A percentile compares a stretch with the other conserved stretches of the same genome.
Conservation (phyloP, 2,329 filamentous ascomycete species). For the Lasiodiplodia gonubiensis region DNA sequence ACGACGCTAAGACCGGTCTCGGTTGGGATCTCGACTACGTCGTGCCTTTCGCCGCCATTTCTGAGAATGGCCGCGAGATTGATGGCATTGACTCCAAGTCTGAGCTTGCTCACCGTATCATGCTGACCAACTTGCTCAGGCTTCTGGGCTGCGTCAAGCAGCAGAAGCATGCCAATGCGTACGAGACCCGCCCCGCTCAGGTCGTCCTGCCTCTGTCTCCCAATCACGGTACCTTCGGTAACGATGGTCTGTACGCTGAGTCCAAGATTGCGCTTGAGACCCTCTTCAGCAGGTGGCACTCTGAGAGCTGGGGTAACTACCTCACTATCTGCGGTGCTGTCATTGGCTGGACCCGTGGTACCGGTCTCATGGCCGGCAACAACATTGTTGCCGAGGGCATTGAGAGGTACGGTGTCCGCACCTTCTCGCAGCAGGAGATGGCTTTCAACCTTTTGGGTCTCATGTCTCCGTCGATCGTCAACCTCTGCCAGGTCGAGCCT, state of each 20-base stretch:
- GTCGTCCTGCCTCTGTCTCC: conserved; percentile 95
- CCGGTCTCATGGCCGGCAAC: conserved; percentile 96
- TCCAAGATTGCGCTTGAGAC: conserved; percentile 97
- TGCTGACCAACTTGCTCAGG: conserved; percentile 95
- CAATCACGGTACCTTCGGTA: conserved; percentile 98
- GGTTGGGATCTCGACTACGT: conserved; percentile 98
- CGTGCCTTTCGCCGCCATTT: conserved; percentile 95
- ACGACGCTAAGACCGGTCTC: conserved; percentile 92
- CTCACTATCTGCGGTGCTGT: conserved; percentile 98
- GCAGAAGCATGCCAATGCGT: conserved; percentile 85
- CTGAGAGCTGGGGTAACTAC: conserved; percentile 96
- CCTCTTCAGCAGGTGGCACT: conserved; percentile 97
- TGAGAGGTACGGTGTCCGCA: conserved; percentile 94
- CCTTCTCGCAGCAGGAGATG: conserved; percentile 99
- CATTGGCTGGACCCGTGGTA: conserved; percentile 98
- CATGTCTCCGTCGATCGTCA: conserved; percentile 92
- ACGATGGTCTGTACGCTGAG: conserved; percentile 96
- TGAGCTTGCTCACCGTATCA: conserved; percentile 96
- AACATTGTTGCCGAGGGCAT: conserved; percentile 97
- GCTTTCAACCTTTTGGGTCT: conserved; percentile 97
- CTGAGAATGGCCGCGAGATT: conserved; percentile 96
- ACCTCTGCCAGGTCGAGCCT: conserved; percentile 93
- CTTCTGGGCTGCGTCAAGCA: conserved; percentile 89
- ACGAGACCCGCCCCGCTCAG: conserved; percentile 94
- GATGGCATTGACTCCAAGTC: conserved; percentile 97